phyloP scores from a whole-genome alignment of 2,329 filamentous ascomycete genomes.

The Seiridium unicorne region DNA sequence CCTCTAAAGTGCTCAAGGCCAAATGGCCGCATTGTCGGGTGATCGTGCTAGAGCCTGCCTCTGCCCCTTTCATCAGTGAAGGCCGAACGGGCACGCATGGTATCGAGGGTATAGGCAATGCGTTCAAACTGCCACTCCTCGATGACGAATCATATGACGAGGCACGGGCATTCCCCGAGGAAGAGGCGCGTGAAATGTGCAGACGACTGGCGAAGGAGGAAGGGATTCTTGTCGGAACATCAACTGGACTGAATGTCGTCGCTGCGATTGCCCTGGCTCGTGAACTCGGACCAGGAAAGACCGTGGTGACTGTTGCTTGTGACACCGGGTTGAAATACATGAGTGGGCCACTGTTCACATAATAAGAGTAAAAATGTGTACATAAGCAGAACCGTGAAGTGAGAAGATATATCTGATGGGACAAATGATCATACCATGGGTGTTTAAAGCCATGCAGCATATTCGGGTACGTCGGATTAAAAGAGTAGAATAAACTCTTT shows the following conservation, averaged over 20 bases:
- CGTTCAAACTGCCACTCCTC: background rate
- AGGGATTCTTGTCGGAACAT: background rate
- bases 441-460: too few species aligned
- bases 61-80: background rate
- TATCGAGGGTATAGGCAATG: background rate
- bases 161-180: background rate
- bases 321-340: slow-evolving; percentile 2
- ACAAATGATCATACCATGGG: too few species aligned
- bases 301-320: background rate
- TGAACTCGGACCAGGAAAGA: background rate
- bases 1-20: background rate
- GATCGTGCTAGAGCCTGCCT: background rate
- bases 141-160: background rate
- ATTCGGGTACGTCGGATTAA: too few species aligned
- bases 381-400: too few species aligned
- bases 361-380: background rate
- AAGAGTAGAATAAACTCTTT: too few species aligned
- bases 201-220: background rate
- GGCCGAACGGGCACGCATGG: background rate
- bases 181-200: background rate
- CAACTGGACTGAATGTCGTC: slow-evolving; percentile 1
- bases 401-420: too few species aligned
- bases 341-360: background rate
- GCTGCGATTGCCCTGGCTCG: background rate
- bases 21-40: background rate